phyloP scores from a whole-genome alignment of 2,329 filamentous ascomycete genomes.

The Fusarium cicatricum region DNA sequence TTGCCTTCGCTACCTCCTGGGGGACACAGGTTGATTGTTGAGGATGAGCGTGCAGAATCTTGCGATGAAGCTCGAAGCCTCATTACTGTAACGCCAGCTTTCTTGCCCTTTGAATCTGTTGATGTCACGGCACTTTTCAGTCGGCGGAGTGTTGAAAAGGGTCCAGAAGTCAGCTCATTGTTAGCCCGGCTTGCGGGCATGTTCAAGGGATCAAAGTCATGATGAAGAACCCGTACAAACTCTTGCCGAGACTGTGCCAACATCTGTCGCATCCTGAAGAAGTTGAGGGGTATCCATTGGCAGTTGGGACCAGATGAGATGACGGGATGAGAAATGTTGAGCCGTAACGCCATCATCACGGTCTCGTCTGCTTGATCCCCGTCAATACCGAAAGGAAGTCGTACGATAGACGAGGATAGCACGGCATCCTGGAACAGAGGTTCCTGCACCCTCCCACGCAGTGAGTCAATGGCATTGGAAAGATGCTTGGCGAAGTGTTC shows the following conservation, averaged over 20 bases:
- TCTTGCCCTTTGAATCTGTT: conserved; percentile 28
- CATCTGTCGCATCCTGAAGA: conserved; percentile 74
- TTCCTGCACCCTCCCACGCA: too few relatives aligned
- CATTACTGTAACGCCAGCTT: too few relatives aligned
- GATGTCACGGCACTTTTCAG: conserved; percentile 10
- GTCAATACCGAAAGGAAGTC: too few relatives aligned
- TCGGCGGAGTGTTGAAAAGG: too few relatives aligned
- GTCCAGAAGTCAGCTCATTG: too few relatives aligned
- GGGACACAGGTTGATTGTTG: conserved; percentile 41
- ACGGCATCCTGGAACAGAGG: too few relatives aligned
- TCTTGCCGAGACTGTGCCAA: conserved; percentile 65
- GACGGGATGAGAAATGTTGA: conserved; percentile 70
- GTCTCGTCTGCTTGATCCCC: conserved; percentile 29
- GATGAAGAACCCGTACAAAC: conserved; percentile 67
- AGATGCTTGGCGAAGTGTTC: too few relatives aligned
- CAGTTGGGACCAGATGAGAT: conserved; percentile 58
- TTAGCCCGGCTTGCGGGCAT: too few relatives aligned
- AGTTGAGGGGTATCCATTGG: conserved; percentile 67
- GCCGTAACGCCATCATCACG: conserved; percentile 62
- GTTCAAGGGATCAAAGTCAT: conserved; percentile 60
- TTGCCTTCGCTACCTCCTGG: too few relatives aligned
- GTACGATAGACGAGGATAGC: too few relatives aligned
- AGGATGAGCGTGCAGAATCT: conserved; percentile 33
- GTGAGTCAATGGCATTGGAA: too few relatives aligned
- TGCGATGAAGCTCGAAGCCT: conserved; percentile 24